These are phyloP conservation scores for Candida arabinofermentans DNA, from an alignment of 805 yeast genomes.

Conservation along the genomic window DNA sequence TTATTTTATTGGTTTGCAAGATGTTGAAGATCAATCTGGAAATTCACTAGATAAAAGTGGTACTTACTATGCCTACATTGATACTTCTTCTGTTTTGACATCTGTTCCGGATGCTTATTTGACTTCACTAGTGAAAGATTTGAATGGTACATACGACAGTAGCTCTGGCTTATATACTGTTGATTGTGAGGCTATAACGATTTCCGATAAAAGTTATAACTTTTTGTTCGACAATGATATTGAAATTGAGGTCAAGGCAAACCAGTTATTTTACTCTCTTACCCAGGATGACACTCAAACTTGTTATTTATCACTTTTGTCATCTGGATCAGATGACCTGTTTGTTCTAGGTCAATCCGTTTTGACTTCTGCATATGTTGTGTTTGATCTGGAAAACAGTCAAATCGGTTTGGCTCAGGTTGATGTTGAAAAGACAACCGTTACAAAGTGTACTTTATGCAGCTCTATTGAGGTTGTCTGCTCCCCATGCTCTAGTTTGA, in stretches of 20 bases:
- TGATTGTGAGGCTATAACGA: constrained; percentile 17
- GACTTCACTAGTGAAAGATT: constrained; percentile 7
- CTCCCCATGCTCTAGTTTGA: constrained; percentile 11
- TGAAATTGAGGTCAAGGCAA: constrained; percentile 17
- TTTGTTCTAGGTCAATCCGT: constrained; percentile 63
- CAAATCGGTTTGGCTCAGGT: constrained; percentile 57
- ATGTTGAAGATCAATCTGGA: constrained; percentile 12
- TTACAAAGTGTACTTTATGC: constrained; percentile 16
- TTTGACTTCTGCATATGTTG: constrained; percentile 59
- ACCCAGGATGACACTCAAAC: constrained; percentile 5
- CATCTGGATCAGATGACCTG: constrained; percentile 13
- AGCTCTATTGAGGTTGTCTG: constrained; percentile 10
- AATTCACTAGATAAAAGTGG: constrained; percentile 6
- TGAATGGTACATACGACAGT: constrained; percentile 15
- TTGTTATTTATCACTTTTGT: constrained; percentile 19
- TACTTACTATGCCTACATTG: constrained; percentile 38
- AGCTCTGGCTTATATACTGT: constrained; percentile 18
- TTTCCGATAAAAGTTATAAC: constrained; percentile 8
- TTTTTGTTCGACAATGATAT: constrained; percentile 17
- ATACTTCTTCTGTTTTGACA: constrained; percentile 51
- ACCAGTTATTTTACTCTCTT: constrained; percentile 16
- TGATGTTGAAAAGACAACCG: constrained; percentile 15
- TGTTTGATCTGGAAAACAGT: constrained; percentile 56
- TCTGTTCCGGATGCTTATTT: constrained; percentile 40
- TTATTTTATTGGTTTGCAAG: constrained; percentile 13